A percentile compares a stretch with the other conserved stretches of the same genome.
Conservation (phyloP, 164 flowering plant species). For the Vitis amurensis region DNA sequence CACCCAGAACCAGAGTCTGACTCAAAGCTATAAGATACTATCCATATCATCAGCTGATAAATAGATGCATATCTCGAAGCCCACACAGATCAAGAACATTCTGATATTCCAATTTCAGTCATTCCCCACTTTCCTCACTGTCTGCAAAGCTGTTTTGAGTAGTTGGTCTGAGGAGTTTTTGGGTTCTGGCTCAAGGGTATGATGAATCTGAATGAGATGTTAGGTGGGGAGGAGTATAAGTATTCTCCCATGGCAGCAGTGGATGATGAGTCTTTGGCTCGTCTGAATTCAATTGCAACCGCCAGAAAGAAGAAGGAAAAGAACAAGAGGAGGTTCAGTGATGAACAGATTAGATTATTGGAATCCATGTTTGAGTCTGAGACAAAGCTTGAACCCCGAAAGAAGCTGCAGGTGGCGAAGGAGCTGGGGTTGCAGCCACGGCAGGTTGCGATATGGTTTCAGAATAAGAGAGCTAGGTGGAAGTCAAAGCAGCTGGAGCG, state of each 20-base stretch:
- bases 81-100: not conserved
- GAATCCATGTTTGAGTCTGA: constrained; percentile 46
- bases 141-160: no score
- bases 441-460: constrained; percentile 68
- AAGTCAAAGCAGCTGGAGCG: constrained; percentile 60
- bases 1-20: not conserved
- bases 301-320: constrained; percentile 30
- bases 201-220: constrained; percentile 14
- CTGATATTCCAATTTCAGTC: no score
- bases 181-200: no score
- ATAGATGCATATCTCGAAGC: not conserved
- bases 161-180: no score
- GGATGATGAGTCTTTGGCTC: constrained; percentile 3
- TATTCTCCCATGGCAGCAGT: constrained; percentile 5
- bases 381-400: constrained; percentile 44
- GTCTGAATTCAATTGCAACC: not conserved
- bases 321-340: constrained; percentile 49
- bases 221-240: constrained; percentile 16
- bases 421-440: constrained; percentile 57
- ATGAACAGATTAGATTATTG: constrained; percentile 50
- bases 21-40: not conserved
- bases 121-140: no score
- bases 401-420: constrained; percentile 43
- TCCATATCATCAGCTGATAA: not conserved
- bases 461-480: constrained; percentile 61